Evolutionary conservation across 345 rosid genomes (phyloP), one percentile per base, ranked within the genome.

Genomic region (Angophora floribunda): DNA sequence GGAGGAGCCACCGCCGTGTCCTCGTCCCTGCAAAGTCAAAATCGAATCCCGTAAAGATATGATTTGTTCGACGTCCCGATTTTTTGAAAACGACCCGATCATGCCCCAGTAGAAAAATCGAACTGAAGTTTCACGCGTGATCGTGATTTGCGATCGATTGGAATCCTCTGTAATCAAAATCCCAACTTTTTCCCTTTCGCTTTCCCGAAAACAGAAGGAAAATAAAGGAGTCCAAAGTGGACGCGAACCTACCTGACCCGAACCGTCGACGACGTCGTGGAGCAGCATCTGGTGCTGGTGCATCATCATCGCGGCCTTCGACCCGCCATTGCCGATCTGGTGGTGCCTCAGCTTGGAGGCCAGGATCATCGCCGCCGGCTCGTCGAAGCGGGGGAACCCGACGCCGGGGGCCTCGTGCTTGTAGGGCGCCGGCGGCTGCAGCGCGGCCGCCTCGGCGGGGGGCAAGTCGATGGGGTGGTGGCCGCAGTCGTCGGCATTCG

Each of bases 301-400:
- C 87, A 17, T 52, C 61, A 49, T 49, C 61, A 16, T 52, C 45
- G n/a, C 87, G 12, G 86, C 41, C 53, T 22, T 53, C 17, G 87
- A 19, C 26, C 61, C 61, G 41, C 87, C 87, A 55, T 55, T 55
- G 87, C 63, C 87, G 61, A 85, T 85, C 63, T 32, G 87, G 17
- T 91, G 92, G 65, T 90, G 91, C 79, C 91, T 87, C 87, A 92
- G 88, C 92, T 88, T 92, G 86, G 92, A 91, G 51, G 93, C 91
- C 36, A 92, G 88, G 70, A 91, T 70, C 45, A 30, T 15, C 67
- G 80, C 82, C 86, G 88, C 84, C 13, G 89, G 61, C 51, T 85
- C 86, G 44, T 85, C 86, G 41, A 85, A 85, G 24, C 30, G 86
- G 57, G 28, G 86, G 57, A 85, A 50, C 86, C 86, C 86, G 44